Percentiles rank a stretch among this genome's conserved stretches.
Evolutionary conservation across 495 filamentous ascomycete species (phyloP).

Genomic region (Evansstolkia leycettana): DNA sequence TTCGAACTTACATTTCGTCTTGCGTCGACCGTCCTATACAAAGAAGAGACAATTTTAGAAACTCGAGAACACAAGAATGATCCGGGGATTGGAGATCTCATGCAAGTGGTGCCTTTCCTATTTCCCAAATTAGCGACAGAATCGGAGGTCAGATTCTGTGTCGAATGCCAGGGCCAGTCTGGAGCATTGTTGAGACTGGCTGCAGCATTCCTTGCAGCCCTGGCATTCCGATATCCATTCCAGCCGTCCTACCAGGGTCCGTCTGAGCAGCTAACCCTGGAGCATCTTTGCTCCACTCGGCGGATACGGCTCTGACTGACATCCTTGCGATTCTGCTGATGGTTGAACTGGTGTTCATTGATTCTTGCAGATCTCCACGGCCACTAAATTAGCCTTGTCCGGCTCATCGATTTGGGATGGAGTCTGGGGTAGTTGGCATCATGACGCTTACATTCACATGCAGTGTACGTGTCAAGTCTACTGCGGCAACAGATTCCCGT

Average conservation of each 20-base stretch:
- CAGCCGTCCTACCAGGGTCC: slow-evolving; percentile 7
- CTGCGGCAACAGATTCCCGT: background rate
- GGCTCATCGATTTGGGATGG: slow-evolving; percentile 6
- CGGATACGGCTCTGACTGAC: background rate
- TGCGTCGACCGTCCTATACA: background rate
- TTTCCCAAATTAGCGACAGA: slow-evolving; percentile 5
- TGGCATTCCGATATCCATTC: slow-evolving; percentile 18
- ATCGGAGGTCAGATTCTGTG: slow-evolving; percentile 4
- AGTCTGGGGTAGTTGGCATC: slow-evolving; percentile 1
- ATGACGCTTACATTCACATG: slow-evolving; percentile 26
- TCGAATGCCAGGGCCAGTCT: slow-evolving; percentile 13
- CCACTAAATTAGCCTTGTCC: slow-evolving; percentile 7
- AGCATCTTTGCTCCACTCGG: slow-evolving; percentile 1
- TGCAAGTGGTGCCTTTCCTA: slow-evolving; percentile 6
- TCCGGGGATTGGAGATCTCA: slow-evolving; percentile 3
- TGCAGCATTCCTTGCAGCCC: slow-evolving; percentile 24
- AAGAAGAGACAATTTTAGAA: background rate
- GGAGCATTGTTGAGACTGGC: slow-evolving; percentile 24
- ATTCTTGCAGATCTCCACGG: slow-evolving; percentile 12
- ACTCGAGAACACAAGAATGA: background rate
- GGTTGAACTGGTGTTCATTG: slow-evolving; percentile 1
- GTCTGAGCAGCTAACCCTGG: slow-evolving; percentile 2
- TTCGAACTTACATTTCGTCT: too few relatives aligned
- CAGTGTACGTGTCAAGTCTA: background rate
- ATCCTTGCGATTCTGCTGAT: background rate